Percentiles rank a stretch among this genome's conserved stretches.
These are phyloP conservation scores for Paramarasmius palmivorus DNA, from an alignment of 1,284 basidiomycete species.

Conservation along the genomic window DNA sequence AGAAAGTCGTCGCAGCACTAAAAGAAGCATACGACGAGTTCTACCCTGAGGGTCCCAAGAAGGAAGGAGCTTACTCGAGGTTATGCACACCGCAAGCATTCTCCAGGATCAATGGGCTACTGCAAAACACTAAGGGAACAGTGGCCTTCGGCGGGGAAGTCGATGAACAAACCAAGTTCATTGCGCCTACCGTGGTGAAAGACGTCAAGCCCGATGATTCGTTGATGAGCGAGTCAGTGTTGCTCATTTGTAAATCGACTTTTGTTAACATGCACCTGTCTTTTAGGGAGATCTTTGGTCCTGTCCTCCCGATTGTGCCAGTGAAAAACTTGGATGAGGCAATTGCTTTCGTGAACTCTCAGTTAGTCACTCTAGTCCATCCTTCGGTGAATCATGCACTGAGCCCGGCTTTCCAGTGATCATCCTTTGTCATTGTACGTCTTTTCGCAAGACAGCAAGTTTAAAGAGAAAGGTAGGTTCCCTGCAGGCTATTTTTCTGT, in stretches of 20 bases:
- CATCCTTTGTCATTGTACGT: conserved; percentile 80
- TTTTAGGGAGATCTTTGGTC: conserved; percentile 73
- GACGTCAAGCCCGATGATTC: conserved; percentile 67
- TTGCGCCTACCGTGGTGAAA: conserved; percentile 70
- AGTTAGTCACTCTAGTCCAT: conserved; percentile 35
- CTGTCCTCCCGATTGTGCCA: conserved; percentile 76
- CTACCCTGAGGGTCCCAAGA: conserved; percentile 37
- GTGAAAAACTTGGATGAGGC: conserved; percentile 74
- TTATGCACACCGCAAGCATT: conserved; percentile 59
- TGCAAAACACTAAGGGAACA: conserved; percentile 72
- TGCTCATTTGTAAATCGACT: background rate
- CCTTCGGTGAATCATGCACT: background rate
- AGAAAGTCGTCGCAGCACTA: conserved; percentile 61
- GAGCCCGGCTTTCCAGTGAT: conserved; percentile 52
- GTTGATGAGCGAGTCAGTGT: conserved; percentile 71
- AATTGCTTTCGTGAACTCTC: conserved; percentile 66
- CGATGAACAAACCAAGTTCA: conserved; percentile 57
- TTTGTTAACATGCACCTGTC: background rate
- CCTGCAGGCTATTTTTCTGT: background rate
- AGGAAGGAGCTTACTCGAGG: conserved; percentile 43
- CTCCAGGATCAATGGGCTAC: conserved; percentile 59
- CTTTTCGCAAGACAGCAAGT: conserved; percentile 60
- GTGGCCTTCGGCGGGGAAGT: conserved; percentile 72
- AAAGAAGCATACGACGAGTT: conserved; percentile 52
- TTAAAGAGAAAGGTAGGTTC: conserved; percentile 60